Base-by-base conservation (phyloP, 345 rosid genomes). In the Boechera retrofracta region DNA sequence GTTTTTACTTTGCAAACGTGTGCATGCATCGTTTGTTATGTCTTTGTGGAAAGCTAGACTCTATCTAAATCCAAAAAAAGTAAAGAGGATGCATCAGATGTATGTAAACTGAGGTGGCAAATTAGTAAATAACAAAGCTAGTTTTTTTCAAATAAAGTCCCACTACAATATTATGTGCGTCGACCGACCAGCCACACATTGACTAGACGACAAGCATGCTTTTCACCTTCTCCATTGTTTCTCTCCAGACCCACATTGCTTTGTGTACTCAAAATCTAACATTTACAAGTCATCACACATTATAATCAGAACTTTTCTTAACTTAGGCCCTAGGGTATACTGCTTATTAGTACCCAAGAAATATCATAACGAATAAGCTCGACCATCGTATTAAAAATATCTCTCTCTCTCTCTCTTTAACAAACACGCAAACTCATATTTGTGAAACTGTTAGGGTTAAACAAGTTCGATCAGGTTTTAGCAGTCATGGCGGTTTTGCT, bases 401-500 rank as follows among this genome's bases (percentile, higher is more conserved):
- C 45, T 35, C 63, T 76, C 57, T 64, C 67, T 61, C 49, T 68
- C 42, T 35, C 35, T 52, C 54, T 63, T 45, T 44, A 53, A 48
- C 57, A 69, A 44, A 47, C 42, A 42, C 80, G 6, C 12, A 69
- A 16, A 68, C 28, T 52, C 36, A 10, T 31, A 41, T 28, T 54
- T 18, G 35, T 54, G 3, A n/a, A 32, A 51, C 24, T 71, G 18
- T 55, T 13, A 55, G 53, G 9, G 8, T 29, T 54, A 28, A 29
- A 52, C 26, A 63, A 69, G n/a, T 76, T 42, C 21, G 4, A 54
- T 63, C 24, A 52, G 3, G 56, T 49, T 69, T 76, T 5, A 70
- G 56, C 63, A 51, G 45, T 71, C 80, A 94, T 94, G 98, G 85
- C 89, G 67, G 52, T 74, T 76, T 71, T 87, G 55, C 66, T 86